Base-by-base conservation (phyloP, 2,329 filamentous ascomycete genomes). In the Chlorencoelia australis region DNA sequence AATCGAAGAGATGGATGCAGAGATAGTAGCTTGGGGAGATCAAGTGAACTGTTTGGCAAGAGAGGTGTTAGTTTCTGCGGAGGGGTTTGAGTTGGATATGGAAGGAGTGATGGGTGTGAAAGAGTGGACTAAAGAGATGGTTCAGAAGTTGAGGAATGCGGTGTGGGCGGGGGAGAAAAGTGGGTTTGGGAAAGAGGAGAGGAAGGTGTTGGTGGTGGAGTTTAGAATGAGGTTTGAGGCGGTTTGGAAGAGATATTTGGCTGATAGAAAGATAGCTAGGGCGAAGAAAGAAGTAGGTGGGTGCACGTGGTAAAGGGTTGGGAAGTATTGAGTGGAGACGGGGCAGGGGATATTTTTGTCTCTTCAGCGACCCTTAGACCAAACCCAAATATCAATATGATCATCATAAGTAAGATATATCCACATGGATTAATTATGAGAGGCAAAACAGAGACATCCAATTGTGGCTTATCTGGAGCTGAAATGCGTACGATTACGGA, bases 191-290 rank as follows among this genome's bases (percentile, higher is more conserved):
- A 43, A 34, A 4, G 42, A 33, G 8, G 40, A 39, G 18, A 25
- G 35, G 19, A 42, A 40, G 18, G 36, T 22, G 16, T 14, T 48
- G 13, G 20, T 50, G 8, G 31, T 33, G n/a, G 40, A 47, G 4
- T 50, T 48, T 19, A 41, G 46, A 18, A 48, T 44, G 29, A 6
- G 37, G 17, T 51, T 44, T 45, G 45, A 47, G 18, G 24, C 7
- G 7, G 40, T 45, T 17, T 47, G 45, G 45, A 32, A 20, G 16
- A 24, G 28, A 8, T 43, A 36, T 11, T 17, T 43, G 26, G 4
- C 10, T 19, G 41, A 43, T 34, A 15, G 31, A 10, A 35, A 24
- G 7, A 26, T 14, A 14, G 13, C 13, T 13, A 7, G 13, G 26
- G 26, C 6, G 7, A 14, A 28, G n/a, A n/a, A n/a, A n/a, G n/a